Evolutionary conservation across 2,329 filamentous ascomycete genomes (phyloP), one percentile per base, ranked within the genome.

Genomic region (Bipolaris cookei): DNA sequence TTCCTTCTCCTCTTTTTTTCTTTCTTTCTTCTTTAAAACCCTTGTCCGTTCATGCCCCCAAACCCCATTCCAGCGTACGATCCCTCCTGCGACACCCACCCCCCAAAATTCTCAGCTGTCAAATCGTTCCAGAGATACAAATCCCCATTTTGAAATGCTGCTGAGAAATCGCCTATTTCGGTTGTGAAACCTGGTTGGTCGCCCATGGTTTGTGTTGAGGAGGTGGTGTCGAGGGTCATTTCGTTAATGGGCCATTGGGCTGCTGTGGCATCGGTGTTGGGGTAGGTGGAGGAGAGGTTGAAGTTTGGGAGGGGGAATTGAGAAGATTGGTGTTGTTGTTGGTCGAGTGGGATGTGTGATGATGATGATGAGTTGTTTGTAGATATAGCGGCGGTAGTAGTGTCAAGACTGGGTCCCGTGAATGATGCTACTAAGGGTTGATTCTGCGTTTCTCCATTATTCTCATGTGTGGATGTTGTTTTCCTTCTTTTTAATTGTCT

Each of bases 51-150:
- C 41, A 70, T 38, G 1, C 54, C 42, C 7, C 65, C 68, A 50
- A 71, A 73, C 6, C 68, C 67, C 52, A 70, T 54, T 5, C 69
- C 66, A 6, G 56, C 64, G 35, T 71, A 74, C 30, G 69, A 50
- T 4, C 60, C 63, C 2, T 63, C 63, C 51, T 71, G 72, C 2
- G 70, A 65, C 2, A 69, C 67, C 72, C 72, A 75, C 0, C 70
- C 68, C 11, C 69, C 71, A 38, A 69, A 71, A 34, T 63, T 71
- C n/a, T 75, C 72, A 1, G 56, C 62, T 11, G 64, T 67, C n/a
- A 70, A 59, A 25, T 74, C 73, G 45, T 75, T 73, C 73, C 73
- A 76, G 1, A 76, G 59, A 54, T 75, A 75, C 50, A 76, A 59
- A 51, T 76, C 73, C 7, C 73, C 73, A 18, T 75, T 68, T 28